Conservation (phyloP, 495 filamentous ascomycete species). For the Penicillium coprophilum region DNA sequence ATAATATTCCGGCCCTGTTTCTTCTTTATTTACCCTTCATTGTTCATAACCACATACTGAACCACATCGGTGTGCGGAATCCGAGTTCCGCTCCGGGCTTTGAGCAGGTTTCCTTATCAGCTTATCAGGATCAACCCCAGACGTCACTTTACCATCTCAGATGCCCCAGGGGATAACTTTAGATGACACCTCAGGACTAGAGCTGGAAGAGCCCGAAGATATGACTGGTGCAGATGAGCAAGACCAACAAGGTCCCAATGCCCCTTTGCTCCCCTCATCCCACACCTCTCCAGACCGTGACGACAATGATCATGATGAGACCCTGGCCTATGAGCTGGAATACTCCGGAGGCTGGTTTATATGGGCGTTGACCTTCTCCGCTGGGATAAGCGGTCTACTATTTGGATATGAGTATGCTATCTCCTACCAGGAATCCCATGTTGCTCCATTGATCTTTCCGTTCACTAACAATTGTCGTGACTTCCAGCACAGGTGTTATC, state of each 20-base stretch:
- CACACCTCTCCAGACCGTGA: constrained; percentile 16
- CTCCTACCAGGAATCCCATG: not conserved
- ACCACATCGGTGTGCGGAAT: constrained; percentile 3
- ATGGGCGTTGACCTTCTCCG: constrained; percentile 75
- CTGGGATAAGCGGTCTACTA: constrained; percentile 80
- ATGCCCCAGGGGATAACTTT: not conserved
- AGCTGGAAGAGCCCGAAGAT: constrained; percentile 8
- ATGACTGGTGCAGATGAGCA: constrained; percentile 31
- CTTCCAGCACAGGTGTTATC: constrained; percentile 79
- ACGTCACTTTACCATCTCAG: constrained; percentile 6
- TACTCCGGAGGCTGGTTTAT: constrained; percentile 51
- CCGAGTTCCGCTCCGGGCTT: not conserved
- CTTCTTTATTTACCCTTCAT: not conserved
- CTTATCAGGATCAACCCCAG: constrained; percentile 20
- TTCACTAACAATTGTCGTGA: constrained; percentile 19
- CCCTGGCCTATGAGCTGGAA: constrained; percentile 13
- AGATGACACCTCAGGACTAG: constrained; percentile 12
- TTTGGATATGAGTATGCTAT: constrained; percentile 75
- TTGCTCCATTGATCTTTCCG: not conserved
- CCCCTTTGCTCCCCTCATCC: constrained; percentile 32
- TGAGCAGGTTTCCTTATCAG: constrained; percentile 10
- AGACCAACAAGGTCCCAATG: constrained; percentile 26
- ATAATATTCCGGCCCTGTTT: not conserved
- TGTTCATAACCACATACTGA: not conserved
- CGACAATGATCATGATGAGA: constrained; percentile 16